phyloP scores from a whole-genome alignment of 2,329 filamentous ascomycete species.

The Neurospora crassa region DNA sequence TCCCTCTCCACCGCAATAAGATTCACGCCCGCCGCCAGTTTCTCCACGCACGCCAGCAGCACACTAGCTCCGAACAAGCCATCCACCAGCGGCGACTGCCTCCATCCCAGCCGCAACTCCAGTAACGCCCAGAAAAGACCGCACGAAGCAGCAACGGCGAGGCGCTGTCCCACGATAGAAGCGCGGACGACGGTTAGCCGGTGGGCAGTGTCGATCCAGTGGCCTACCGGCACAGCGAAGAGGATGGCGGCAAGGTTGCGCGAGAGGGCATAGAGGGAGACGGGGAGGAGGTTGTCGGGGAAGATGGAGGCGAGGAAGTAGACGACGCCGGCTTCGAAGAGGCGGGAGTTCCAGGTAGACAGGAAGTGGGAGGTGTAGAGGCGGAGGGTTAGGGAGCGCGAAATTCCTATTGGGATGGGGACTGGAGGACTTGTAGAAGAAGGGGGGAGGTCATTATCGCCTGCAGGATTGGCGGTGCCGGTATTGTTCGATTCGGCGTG shows the following conservation, averaged over 20 bases:
- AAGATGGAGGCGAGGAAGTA: constrained; percentile 48
- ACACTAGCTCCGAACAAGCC: constrained; percentile 29
- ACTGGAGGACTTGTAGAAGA: no score
- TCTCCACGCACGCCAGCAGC: constrained; percentile 57
- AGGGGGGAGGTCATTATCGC: not conserved
- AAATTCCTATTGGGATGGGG: not conserved
- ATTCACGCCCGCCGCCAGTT: constrained; percentile 55
- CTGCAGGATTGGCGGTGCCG: not conserved
- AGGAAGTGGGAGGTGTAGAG: constrained; percentile 52
- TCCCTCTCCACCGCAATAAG: constrained; percentile 61
- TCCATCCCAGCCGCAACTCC: constrained; percentile 19
- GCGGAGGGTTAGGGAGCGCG: constrained; percentile 9
- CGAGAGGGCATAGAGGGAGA: constrained; percentile 59
- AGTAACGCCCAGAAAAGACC: constrained; percentile 31
- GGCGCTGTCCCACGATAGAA: constrained; percentile 37
- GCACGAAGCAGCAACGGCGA: constrained; percentile 38
- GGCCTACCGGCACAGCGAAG: constrained; percentile 49
- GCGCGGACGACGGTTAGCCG: constrained; percentile 39
- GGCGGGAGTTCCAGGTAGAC: constrained; percentile 54
- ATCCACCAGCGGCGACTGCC: constrained; percentile 13
- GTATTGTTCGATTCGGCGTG: not conserved
- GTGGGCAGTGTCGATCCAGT: constrained; percentile 45
- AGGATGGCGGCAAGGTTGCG: constrained; percentile 48
- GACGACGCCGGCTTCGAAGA: constrained; percentile 55
- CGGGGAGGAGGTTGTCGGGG: constrained; percentile 50